Percentiles rank a stretch among this genome's conserved stretches.
phyloP scores from a whole-genome alignment of 2,329 filamentous ascomycete species.

The Aurifilum marmelostoma region DNA sequence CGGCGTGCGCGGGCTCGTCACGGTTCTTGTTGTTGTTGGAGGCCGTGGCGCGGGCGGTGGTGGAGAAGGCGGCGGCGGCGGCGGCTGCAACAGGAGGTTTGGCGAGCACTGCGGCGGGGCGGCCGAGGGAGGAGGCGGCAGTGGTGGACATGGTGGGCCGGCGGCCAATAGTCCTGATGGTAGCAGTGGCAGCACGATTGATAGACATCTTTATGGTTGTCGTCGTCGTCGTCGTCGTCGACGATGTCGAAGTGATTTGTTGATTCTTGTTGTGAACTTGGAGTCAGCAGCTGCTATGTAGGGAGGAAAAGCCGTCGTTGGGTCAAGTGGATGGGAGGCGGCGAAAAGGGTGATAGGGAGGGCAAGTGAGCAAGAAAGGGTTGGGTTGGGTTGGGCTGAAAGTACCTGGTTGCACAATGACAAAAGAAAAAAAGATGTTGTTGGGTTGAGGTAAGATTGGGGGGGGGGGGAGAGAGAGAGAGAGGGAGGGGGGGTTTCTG shows the following conservation, averaged over 20 bases:
- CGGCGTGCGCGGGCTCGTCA: slow-evolving; percentile 44
- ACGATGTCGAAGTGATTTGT: not conserved
- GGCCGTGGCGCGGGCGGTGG: slow-evolving; percentile 31
- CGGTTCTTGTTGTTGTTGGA: slow-evolving; percentile 36
- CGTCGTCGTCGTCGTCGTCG: no score
- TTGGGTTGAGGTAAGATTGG: not conserved
- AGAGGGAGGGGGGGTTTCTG: no score
- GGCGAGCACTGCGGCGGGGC: not conserved
- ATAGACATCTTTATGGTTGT: slow-evolving; percentile 21
- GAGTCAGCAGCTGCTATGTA: not conserved
- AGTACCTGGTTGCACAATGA: no score
- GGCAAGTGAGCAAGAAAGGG: not conserved
- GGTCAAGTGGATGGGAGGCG: not conserved
- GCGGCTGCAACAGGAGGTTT: not conserved
- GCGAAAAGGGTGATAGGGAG: not conserved
- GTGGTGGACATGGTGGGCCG: not conserved
- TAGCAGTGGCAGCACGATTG: slow-evolving; percentile 17
- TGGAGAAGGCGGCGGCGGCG: no score
- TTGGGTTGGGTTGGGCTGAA: no score
- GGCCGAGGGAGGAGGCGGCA: not conserved
- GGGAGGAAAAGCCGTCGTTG: no score
- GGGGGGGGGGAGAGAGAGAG: no score
- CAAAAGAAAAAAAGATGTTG: not conserved
- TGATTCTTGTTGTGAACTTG: not conserved
- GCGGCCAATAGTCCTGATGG: slow-evolving; percentile 11